Conservation (phyloP, 2,329 filamentous ascomycete genomes). For the Phaeophleospora eucalypticola region DNA sequence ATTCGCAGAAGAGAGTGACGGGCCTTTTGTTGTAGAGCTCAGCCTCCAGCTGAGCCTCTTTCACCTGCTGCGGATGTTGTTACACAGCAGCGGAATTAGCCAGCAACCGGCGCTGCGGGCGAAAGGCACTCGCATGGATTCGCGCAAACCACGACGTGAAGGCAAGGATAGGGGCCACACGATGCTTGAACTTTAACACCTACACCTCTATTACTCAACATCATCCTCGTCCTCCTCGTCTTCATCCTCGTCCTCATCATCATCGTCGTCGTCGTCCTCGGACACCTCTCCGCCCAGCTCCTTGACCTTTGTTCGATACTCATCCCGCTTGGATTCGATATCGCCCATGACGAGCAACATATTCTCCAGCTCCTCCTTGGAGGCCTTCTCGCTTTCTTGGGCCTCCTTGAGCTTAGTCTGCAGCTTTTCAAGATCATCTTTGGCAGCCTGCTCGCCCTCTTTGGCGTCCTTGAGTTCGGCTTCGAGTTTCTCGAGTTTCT, state of each 20-base stretch:
- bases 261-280: slow-evolving; percentile 30
- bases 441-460: slow-evolving; percentile 13
- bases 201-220: not conserved
- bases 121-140: no score
- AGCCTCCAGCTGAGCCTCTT: no score
- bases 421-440: slow-evolving; percentile 20
- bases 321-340: slow-evolving; percentile 42
- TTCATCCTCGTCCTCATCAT: slow-evolving; percentile 28
- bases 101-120: no score
- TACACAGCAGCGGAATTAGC: no score
- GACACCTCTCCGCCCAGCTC: slow-evolving; percentile 30
- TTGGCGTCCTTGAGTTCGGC: slow-evolving; percentile 8
- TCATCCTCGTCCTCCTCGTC: slow-evolving; percentile 16
- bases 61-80: no score
- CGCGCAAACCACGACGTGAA: not conserved
- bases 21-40: no score
- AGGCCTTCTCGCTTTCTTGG: slow-evolving; percentile 12
- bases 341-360: slow-evolving; percentile 45
- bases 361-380: slow-evolving; percentile 23
- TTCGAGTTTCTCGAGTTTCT: slow-evolving; percentile 14
- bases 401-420: slow-evolving; percentile 18
- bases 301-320: slow-evolving; percentile 28
- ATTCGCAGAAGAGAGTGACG: no score
- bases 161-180: not conserved
- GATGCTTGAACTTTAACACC: no score